Percentiles rank a stretch among this genome's conserved stretches.
These are phyloP conservation scores for Petasospora fabianii DNA, from an alignment of 1,139 yeast species.

Conservation along the genomic window DNA sequence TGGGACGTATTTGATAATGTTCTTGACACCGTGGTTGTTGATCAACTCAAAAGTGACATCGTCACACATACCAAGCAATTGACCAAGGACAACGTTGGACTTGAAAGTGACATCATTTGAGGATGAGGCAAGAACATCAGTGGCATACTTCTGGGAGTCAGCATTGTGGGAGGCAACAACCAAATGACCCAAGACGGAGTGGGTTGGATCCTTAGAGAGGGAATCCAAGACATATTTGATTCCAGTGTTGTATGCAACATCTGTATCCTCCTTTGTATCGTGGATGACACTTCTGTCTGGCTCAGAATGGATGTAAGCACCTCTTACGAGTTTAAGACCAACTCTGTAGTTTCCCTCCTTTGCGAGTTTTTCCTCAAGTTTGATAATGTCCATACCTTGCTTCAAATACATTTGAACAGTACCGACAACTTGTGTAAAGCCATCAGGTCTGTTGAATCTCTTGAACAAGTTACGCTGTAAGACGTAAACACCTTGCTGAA, in stretches of 20 bases:
- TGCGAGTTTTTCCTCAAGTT: constrained; percentile 65
- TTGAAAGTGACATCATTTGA: constrained; percentile 36
- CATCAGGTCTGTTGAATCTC: constrained; percentile 60
- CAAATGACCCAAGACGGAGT: constrained; percentile 69
- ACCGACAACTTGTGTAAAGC: constrained; percentile 74
- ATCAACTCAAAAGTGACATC: constrained; percentile 76
- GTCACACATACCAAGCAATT: constrained; percentile 95
- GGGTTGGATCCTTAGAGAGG: constrained; percentile 41
- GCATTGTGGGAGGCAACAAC: constrained; percentile 92
- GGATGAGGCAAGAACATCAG: constrained; percentile 42
- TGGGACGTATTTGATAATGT: constrained; percentile 90
- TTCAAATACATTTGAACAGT: constrained; percentile 91
- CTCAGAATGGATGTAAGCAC: constrained; percentile 94
- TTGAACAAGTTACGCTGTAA: constrained; percentile 80
- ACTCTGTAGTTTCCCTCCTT: constrained; percentile 59
- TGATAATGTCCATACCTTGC: constrained; percentile 60
- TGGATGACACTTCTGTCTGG: constrained; percentile 71
- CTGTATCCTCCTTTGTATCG: constrained; percentile 74
- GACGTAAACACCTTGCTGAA: constrained; percentile 90
- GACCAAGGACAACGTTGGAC: constrained; percentile 79
- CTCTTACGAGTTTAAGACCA: constrained; percentile 93
- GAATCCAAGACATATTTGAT: constrained; percentile 61
- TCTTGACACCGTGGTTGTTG: constrained; percentile 57
- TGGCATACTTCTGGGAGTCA: constrained; percentile 71
- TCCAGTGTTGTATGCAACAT: constrained; percentile 69